These are phyloP conservation scores for Fusarium devonianum DNA, from an alignment of 2,329 filamentous ascomycete species.

Conservation along the genomic window DNA sequence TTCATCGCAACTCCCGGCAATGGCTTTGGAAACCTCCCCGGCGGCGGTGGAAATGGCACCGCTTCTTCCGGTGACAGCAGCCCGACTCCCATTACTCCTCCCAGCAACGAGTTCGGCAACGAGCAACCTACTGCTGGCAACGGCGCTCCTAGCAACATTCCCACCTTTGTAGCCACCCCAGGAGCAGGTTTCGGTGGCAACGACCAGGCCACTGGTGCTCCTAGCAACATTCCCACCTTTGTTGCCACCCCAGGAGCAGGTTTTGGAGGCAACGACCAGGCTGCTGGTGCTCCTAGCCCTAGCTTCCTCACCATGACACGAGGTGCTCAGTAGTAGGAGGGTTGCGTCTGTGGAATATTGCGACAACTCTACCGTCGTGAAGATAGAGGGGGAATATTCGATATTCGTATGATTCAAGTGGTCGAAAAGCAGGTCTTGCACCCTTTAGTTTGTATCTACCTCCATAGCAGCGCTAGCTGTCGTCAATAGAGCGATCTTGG, in stretches of 20 bases:
- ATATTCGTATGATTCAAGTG: constrained; percentile 31
- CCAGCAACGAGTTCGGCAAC: constrained; percentile 2
- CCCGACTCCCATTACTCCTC: constrained; percentile 7
- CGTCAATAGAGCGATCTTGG: constrained; percentile 58
- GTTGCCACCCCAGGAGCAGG: constrained; percentile 7
- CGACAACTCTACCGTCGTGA: constrained; percentile 14
- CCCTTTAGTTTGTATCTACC: constrained; percentile 43
- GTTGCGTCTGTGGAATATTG: constrained; percentile 11
- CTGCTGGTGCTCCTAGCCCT: constrained; percentile 1
- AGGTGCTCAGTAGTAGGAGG: constrained; percentile 11
- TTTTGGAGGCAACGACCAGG: constrained; percentile 8
- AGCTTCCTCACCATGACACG: constrained; percentile 26
- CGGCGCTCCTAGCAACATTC: too few relatives aligned
- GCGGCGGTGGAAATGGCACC: too few relatives aligned
- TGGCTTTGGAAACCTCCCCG: not conserved
- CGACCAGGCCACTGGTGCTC: too few relatives aligned
- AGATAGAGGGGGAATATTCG: constrained; percentile 29
- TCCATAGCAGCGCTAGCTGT: constrained; percentile 45
- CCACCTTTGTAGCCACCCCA: constrained; percentile 11
- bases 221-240: constrained; percentile 13
- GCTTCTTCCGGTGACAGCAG: constrained; percentile 1
- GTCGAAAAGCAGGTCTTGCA: constrained; percentile 39
- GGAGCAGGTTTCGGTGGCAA: constrained; percentile 6
- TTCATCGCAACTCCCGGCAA: constrained; percentile 9
- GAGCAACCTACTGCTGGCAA: too few relatives aligned